Base-by-base conservation (phyloP, 768 basidiomycete species). In the Clavulina sp. region DNA sequence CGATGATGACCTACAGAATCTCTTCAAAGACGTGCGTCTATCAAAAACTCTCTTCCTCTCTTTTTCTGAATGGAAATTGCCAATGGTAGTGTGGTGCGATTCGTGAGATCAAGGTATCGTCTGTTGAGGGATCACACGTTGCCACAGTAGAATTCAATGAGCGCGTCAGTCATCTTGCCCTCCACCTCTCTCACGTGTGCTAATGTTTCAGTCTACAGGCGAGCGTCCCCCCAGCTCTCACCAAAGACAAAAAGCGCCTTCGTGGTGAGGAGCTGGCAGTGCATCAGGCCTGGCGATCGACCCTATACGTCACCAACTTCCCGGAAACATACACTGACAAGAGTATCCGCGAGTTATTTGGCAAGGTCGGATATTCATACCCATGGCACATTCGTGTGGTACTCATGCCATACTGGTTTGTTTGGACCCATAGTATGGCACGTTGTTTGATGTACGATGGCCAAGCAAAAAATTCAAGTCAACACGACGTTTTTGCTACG, bases 401-500 rank as follows among this genome's bases (percentile, higher is more conserved):
- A 9, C 34, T 54, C 21, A 24, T 34, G 38, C 4, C 13, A 43
- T 38, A 7, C 19, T 41, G 2, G 7, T 6, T 41, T 38, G 24
- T 40, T 53, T 50, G 33, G 24, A 34, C 21, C 29, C 38, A 1
- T 52, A 95, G 89, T 91, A 84, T 65, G 95, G 95, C 6, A 75
- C 73, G 3, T 74, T 99, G 50, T 85, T 97, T 54, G 92, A 97
- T 57, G 84, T 89, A 18, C 83, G 95, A 30, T 97, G 93, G 93
- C 95, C 95, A 4, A 92, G 88, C 66, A 92, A 92, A 62, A 95
- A 95, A 62, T 91, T 88, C 72, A 93, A 91, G 65, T 78, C 69
- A 52, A 82, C 84, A 2, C 70, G 95, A 32, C 74, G 95, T 40
- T 97, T 99, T 64, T 91, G 87, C 60, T 99, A 97, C 63, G 71